These are phyloP conservation scores for Ustilago vetiveriae DNA, from an alignment of 1,284 basidiomycete genomes.

Conservation along the genomic window DNA sequence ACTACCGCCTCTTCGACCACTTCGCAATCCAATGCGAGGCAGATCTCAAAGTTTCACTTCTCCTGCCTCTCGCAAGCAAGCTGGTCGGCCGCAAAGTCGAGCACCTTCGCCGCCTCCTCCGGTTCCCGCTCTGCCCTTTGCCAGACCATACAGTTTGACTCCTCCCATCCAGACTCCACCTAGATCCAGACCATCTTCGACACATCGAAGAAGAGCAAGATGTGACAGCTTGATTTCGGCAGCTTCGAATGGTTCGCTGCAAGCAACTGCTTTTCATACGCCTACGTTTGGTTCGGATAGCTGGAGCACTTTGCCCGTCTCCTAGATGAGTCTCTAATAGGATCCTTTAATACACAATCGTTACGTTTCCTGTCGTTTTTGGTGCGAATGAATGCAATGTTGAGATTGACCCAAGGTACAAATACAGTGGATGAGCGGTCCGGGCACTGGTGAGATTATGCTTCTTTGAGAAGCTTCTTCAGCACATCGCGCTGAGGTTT, in stretches of 20 bases:
- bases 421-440: conserved; percentile 18
- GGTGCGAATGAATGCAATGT: conserved; percentile 1
- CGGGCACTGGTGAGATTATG: conserved; percentile 11
- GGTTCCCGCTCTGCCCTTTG: conserved; percentile 11
- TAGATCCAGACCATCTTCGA: conserved; percentile 14
- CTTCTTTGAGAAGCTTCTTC: conserved; percentile 40
- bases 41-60: conserved; percentile 31
- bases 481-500: conserved; percentile 43
- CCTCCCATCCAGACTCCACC: conserved; percentile 16
- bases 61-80: background rate
- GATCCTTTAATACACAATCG: background rate
- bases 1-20: conserved; percentile 26
- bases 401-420: conserved; percentile 22
- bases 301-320: conserved; percentile 18
- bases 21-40: conserved; percentile 19
- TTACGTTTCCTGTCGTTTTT: background rate
- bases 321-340: background rate
- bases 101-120: conserved; percentile 19
- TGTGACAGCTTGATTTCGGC: conserved; percentile 25
- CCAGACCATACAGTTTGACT: background rate
- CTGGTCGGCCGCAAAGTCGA: background rate
- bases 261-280: conserved; percentile 23
- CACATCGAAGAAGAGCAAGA: background rate
- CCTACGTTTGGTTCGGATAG: conserved; percentile 25
- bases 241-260: conserved; percentile 1